These are phyloP conservation scores for Schoenoplectus triqueter DNA, from an alignment of 202 grass and related monocot species.

Conservation along the genomic window DNA sequence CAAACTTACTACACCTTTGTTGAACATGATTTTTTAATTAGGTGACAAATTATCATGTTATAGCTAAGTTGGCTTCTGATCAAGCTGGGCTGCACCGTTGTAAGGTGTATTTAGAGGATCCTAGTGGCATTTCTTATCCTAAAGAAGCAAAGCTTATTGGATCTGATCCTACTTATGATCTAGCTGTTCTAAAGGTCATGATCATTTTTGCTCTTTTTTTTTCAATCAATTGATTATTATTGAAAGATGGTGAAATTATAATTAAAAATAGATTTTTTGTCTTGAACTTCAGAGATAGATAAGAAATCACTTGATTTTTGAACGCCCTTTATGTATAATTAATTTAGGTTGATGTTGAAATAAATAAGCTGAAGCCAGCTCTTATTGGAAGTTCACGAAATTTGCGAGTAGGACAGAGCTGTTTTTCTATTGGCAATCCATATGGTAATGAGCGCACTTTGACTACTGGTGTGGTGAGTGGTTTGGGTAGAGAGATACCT, in stretches of 20 bases:
- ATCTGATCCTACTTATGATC: slow-evolving; percentile 73
- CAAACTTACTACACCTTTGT: neutral
- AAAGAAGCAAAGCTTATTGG: slow-evolving; percentile 77
- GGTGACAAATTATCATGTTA: slow-evolving; percentile 94
- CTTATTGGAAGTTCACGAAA: slow-evolving; percentile 63
- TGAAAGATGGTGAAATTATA: slow-evolving; percentile 18
- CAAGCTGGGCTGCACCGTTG: slow-evolving; percentile 58
- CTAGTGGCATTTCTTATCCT: slow-evolving; percentile 59
- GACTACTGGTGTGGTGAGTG: slow-evolving; percentile 85
- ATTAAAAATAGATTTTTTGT: neutral
- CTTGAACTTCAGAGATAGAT: slow-evolving; percentile 20
- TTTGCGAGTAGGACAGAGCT: slow-evolving; percentile 82
- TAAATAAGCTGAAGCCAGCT: slow-evolving; percentile 59
- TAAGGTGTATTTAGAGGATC: slow-evolving; percentile 78
- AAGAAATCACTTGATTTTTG: slow-evolving; percentile 18
- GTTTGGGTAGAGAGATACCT: slow-evolving; percentile 83
- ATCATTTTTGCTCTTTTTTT: slow-evolving; percentile 37
- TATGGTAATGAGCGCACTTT: slow-evolving; percentile 84
- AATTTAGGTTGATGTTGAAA: slow-evolving; percentile 66
- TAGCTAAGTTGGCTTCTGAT: slow-evolving; percentile 73
- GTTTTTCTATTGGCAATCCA: slow-evolving; percentile 88
- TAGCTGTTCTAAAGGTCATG: slow-evolving; percentile 77
- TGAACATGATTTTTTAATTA: slow-evolving; percentile 37
- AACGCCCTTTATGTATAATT: slow-evolving; percentile 32
- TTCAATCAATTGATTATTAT: slow-evolving; percentile 37